Conservation (phyloP, 2,329 filamentous ascomycete species). For the Blumeria graminis region DNA sequence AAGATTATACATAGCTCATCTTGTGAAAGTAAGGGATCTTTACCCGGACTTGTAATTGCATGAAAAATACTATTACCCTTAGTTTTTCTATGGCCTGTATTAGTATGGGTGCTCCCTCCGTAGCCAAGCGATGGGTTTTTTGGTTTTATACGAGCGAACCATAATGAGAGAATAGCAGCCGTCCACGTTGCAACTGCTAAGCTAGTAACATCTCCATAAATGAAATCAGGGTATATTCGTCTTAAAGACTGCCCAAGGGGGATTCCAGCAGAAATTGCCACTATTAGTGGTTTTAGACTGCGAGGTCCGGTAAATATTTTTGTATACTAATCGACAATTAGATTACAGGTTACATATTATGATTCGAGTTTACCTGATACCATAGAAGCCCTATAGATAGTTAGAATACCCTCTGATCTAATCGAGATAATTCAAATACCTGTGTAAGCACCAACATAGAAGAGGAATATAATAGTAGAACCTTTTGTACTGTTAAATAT, state of each 20-base stretch:
- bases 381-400: slow-evolving; percentile 3
- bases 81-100: slow-evolving; percentile 3
- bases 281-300: slow-evolving; percentile 5
- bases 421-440: not conserved
- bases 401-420: not conserved
- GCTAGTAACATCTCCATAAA: slow-evolving; percentile 4
- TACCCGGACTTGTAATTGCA: slow-evolving; percentile 8
- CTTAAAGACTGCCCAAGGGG: slow-evolving; percentile 3
- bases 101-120: slow-evolving; percentile 1
- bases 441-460: slow-evolving; percentile 5
- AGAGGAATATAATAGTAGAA: slow-evolving; percentile 4
- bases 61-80: slow-evolving; percentile 6
- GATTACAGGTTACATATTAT: not conserved
- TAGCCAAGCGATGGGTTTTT: slow-evolving; percentile 18
- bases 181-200: slow-evolving; percentile 15
- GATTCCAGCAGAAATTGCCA: slow-evolving; percentile 3
- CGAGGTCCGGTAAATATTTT: slow-evolving; percentile 6
- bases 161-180: slow-evolving; percentile 23
- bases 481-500: slow-evolving; percentile 3
- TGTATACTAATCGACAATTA: slow-evolving; percentile 4
- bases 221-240: slow-evolving; percentile 3
- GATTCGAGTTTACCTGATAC: slow-evolving; percentile 2
- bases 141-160: slow-evolving; percentile 24
- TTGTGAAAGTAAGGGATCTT: slow-evolving; percentile 23
- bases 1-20: slow-evolving; percentile 24